Evolutionary conservation across 352 stramenopile genomes (phyloP).

Genomic region (Pythium insidiosum): DNA sequence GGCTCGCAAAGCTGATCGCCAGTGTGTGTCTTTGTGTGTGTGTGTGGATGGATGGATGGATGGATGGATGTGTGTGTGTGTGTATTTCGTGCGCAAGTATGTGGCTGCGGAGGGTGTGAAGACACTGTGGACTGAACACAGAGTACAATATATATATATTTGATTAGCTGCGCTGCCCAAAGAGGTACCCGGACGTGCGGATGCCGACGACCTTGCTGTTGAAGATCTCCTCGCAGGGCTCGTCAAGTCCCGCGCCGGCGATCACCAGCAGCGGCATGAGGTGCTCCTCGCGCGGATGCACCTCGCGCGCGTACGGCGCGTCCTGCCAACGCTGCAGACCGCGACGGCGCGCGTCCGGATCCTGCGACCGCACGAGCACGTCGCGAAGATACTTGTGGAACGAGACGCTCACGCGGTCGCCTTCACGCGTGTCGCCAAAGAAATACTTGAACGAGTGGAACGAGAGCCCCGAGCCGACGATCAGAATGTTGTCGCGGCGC

Average conservation of each 20-base stretch:
- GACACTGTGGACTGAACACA: too few species aligned
- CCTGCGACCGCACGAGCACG: constrained; percentile 5
- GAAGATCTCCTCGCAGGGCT: constrained; percentile 24
- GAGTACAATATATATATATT: too few species aligned
- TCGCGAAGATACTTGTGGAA: constrained; percentile 13
- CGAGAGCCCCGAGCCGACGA: constrained; percentile 66
- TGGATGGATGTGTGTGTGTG: too few species aligned
- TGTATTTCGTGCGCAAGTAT: too few species aligned
- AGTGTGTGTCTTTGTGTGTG: too few species aligned
- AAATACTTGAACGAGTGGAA: constrained; percentile 10
- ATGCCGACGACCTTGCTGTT: constrained; percentile 9
- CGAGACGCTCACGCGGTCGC: constrained; percentile 3
- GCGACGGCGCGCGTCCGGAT: constrained; percentile 7
- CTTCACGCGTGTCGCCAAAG: not conserved
- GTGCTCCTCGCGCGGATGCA: constrained; percentile 38
- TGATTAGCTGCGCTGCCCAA: too few species aligned
- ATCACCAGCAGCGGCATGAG: constrained; percentile 50
- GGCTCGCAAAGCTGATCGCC: too few species aligned
- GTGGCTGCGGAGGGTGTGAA: too few species aligned
- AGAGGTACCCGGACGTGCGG: constrained; percentile 11
- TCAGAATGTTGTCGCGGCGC: constrained; percentile 67
- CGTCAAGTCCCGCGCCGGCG: constrained; percentile 43
- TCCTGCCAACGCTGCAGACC: constrained; percentile 27
- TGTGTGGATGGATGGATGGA: too few species aligned
- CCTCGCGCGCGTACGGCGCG: constrained; percentile 24